Evolutionary conservation across 352 stramenopile species (phyloP), one percentile per base, ranked within the genome.

Genomic region (Phytophthora pistaciae): DNA sequence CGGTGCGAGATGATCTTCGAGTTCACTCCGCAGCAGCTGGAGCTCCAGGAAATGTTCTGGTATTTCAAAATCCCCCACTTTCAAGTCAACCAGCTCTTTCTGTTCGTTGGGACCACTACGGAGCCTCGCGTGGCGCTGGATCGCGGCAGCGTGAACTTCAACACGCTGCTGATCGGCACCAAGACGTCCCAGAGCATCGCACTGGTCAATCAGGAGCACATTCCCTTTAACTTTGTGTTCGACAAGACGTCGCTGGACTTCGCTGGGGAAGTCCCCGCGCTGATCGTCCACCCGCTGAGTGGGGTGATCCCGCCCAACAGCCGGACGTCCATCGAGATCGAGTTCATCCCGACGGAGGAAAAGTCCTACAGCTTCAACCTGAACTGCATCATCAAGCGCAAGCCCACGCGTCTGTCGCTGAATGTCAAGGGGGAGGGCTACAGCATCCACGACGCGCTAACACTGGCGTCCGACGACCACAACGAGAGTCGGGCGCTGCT

Each of bases 1-100:
- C 84, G 94, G 14, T 97, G 90, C 63, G 96, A 99, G 64, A 98
- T 99, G 90, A 91, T 97, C n/a, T 99, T 99, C 68, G 96, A 99
- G 63, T 99, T 97, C 74, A 97, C 92, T 29, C 95, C 96, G 0
- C 90, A 97, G 64, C 90, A 97, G 49, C 72, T 95, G 5, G 88
- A 91, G 53, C 79, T 96, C 18, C 83, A 97, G 52, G 95, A 99
- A 77, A 92, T 92, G 69, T 98, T 99, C 58, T 99, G 87, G 81
- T 82, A 91, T 29, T 98, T 99, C 56, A 79, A 82, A 40, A 92
- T 99, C 14, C 84, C 92, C 7, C 84, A 95, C 29, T 96, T 98
- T 36, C 80, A 93, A 63, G 87, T 99, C 9, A 91, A 70, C 60
- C 91, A 98, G 68, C 61, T 98, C 0, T 98, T 99, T 62, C 72